A percentile compares a stretch with the other conserved stretches of the same genome.
Evolutionary conservation across 768 basidiomycete species (phyloP).

Genomic region (Boletus subparvulus): DNA sequence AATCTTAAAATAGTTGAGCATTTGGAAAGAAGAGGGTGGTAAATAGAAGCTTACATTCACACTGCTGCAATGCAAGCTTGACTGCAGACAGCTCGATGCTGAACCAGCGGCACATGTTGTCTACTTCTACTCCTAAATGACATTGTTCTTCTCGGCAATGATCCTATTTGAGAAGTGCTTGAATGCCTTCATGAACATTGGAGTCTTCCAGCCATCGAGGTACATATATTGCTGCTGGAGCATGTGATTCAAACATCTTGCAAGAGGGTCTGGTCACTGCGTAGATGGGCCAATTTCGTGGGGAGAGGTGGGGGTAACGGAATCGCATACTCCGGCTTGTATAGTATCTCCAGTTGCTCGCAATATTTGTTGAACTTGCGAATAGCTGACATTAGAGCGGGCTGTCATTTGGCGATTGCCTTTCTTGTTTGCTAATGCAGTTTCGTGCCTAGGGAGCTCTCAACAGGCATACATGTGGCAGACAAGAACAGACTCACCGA

Average conservation of each 20-base stretch:
- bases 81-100: not conserved
- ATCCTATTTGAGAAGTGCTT: slow-evolving; percentile 27
- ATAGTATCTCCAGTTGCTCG: not conserved
- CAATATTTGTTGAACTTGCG: not conserved
- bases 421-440: not conserved
- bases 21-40: not conserved
- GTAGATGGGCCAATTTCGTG: slow-evolving; percentile 23
- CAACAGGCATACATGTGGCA: not conserved
- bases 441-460: not conserved
- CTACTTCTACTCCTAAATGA: slow-evolving; percentile 28
- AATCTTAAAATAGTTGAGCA: not conserved
- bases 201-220: slow-evolving; percentile 35
- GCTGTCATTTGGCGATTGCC: not conserved
- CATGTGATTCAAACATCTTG: slow-evolving; percentile 28
- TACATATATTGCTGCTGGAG: not conserved
- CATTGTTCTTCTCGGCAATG: slow-evolving; percentile 33
- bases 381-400: not conserved
- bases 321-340: slow-evolving; percentile 6
- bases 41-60: not conserved
- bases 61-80: not conserved
- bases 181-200: slow-evolving; percentile 33
- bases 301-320: slow-evolving; percentile 36
- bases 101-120: slow-evolving; percentile 39
- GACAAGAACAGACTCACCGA: not conserved
- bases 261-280: slow-evolving; percentile 25